These are phyloP conservation scores for Scutellaria minor DNA, from an alignment of 257 asterid genomes.

Conservation along the genomic window DNA sequence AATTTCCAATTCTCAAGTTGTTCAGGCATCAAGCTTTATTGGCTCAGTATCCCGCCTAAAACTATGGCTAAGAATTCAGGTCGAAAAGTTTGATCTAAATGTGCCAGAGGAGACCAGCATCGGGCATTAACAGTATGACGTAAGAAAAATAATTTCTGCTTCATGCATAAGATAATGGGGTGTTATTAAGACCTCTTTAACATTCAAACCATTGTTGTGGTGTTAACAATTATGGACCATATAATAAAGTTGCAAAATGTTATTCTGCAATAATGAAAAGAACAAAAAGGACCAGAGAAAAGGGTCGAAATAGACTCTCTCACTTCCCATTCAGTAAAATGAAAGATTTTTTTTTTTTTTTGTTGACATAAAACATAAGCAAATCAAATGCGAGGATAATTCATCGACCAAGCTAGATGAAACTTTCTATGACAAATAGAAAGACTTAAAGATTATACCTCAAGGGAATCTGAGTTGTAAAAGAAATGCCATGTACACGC, in stretches of 20 bases:
- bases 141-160: background rate
- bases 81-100: background rate
- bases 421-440: background rate
- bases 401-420: background rate
- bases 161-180: background rate
- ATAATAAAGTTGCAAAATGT: too few species aligned
- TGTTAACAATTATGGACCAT: too few species aligned
- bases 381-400: constrained; percentile 20
- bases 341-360: too few species aligned
- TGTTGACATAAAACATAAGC: background rate
- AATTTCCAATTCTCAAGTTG: too few species aligned
- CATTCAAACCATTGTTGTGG: too few species aligned
- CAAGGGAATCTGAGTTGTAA: constrained; percentile 90
- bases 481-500: constrained; percentile 99
- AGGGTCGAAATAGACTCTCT: too few species aligned
- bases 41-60: background rate
- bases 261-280: too few species aligned
- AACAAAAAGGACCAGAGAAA: too few species aligned
- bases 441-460: constrained; percentile 52
- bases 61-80: background rate
- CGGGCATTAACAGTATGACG: background rate
- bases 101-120: background rate
- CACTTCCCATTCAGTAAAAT: too few species aligned
- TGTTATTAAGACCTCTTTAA: too few species aligned
- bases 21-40: too few species aligned